phyloP scores from a whole-genome alignment of 2,329 filamentous ascomycete species.

The Samsoniella hepiali region DNA sequence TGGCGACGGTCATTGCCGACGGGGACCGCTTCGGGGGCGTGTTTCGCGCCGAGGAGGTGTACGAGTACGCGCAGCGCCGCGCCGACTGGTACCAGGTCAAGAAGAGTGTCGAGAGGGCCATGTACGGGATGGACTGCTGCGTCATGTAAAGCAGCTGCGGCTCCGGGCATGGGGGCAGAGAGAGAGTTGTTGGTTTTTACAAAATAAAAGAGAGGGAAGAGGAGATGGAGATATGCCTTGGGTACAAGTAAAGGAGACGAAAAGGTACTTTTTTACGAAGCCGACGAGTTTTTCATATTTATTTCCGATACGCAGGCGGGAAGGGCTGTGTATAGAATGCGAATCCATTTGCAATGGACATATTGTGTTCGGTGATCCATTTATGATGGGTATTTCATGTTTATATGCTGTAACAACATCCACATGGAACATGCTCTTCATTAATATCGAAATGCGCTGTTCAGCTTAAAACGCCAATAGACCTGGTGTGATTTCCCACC shows the following conservation, averaged over 20 bases:
- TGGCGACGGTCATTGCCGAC: slow-evolving; percentile 93
- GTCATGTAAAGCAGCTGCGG: slow-evolving; percentile 60
- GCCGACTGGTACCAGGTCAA: slow-evolving; percentile 95
- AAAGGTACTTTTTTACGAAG: background rate
- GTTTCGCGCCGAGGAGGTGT: slow-evolving; percentile 93
- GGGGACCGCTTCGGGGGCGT: slow-evolving; percentile 85
- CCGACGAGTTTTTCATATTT: background rate
- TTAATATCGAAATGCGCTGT: background rate
- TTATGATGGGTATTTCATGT: background rate
- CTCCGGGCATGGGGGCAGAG: slow-evolving; percentile 25
- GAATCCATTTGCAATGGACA: background rate
- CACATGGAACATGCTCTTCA: no score
- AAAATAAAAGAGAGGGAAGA: background rate
- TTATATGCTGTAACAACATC: no score
- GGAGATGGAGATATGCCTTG: background rate
- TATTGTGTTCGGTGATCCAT: background rate
- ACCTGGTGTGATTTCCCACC: background rate
- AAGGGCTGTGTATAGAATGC: background rate
- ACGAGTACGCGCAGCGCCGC: slow-evolving; percentile 90
- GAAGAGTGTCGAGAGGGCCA: slow-evolving; percentile 85
- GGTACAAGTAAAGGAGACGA: background rate
- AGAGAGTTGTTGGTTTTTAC: background rate
- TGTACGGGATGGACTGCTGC: slow-evolving; percentile 90
- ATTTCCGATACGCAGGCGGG: background rate
- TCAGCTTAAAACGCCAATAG: background rate